Conservation (phyloP, 1,284 basidiomycete species). For the Apiotrichum veenhuisii region DNA sequence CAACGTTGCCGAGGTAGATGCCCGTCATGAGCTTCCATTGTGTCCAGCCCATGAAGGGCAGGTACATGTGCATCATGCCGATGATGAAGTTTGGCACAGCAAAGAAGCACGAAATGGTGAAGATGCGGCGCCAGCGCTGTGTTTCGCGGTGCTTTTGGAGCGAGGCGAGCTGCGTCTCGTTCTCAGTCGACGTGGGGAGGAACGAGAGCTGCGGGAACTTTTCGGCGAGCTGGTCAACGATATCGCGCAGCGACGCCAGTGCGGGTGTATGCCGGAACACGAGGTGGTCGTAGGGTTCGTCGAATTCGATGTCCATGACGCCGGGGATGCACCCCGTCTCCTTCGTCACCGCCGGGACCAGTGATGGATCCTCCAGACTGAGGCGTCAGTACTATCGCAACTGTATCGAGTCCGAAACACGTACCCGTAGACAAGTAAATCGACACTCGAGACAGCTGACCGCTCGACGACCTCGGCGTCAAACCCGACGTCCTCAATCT, state of each 20-base stretch:
- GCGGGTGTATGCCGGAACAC: constrained; percentile 72
- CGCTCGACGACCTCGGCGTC: constrained; percentile 48
- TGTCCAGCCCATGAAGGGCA: constrained; percentile 49
- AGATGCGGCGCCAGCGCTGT: constrained; percentile 78
- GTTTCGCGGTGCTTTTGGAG: constrained; percentile 90
- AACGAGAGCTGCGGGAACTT: constrained; percentile 44
- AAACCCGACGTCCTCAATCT: constrained; percentile 50
- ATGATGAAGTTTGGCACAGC: constrained; percentile 91
- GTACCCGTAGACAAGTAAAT: constrained; percentile 46
- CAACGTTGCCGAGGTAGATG: constrained; percentile 79
- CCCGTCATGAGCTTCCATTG: constrained; percentile 54
- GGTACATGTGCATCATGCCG: constrained; percentile 74
- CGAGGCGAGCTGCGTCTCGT: constrained; percentile 75
- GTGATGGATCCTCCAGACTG: constrained; percentile 30
- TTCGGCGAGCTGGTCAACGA: constrained; percentile 81
- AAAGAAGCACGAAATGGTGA: constrained; percentile 71
- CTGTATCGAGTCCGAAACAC: background rate
- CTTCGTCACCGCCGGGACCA: constrained; percentile 27
- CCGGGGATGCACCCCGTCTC: constrained; percentile 61
- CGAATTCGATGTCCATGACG: constrained; percentile 66
- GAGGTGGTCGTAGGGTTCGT: constrained; percentile 68
- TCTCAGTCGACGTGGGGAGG: constrained; percentile 41
- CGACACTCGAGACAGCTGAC: constrained; percentile 31
- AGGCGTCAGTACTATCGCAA: constrained; percentile 3
- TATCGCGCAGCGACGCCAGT: constrained; percentile 71